Conservation (phyloP, 2,329 filamentous ascomycete genomes). For the Emmonsia crescens region DNA sequence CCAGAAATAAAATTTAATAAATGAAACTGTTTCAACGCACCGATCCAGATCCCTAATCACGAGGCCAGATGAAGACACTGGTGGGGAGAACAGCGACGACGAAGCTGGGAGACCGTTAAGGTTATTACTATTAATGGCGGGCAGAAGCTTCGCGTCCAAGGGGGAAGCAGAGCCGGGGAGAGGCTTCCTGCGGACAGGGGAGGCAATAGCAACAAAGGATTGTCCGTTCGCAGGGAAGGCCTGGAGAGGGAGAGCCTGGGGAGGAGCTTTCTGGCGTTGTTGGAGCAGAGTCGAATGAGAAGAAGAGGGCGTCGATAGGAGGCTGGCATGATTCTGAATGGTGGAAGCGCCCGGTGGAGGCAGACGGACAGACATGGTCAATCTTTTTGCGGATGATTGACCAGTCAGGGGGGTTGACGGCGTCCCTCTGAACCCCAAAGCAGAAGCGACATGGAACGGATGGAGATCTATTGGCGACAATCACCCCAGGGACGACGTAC, state of each 20-base stretch:
- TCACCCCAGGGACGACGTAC: not conserved
- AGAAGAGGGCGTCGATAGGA: conserved; percentile 5
- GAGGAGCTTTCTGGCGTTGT: conserved; percentile 1
- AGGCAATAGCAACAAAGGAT: conserved; percentile 12
- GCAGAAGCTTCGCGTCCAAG: conserved; percentile 16
- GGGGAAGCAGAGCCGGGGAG: conserved; percentile 42
- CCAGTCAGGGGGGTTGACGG: not conserved
- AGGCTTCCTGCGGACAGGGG: conserved; percentile 42
- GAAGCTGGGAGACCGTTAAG: conserved; percentile 1
- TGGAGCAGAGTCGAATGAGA: conserved; percentile 5
- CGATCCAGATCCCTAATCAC: conserved; percentile 30
- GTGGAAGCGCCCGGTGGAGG: conserved; percentile 13
- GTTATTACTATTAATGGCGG: conserved; percentile 9
- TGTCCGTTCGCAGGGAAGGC: not conserved
- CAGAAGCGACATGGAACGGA: conserved; percentile 1
- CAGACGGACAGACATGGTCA: conserved; percentile 6
- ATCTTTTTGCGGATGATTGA: not conserved
- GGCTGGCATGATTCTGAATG: conserved; percentile 1
- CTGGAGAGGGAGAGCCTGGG: not conserved
- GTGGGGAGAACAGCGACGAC: conserved; percentile 18
- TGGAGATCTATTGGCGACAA: conserved; percentile 2
- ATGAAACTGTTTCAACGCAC: conserved; percentile 20
- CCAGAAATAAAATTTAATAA: conserved; percentile 5
- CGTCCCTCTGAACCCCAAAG: not conserved
- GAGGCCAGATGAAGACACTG: conserved; percentile 21